These are phyloP conservation scores for Polysphondylium violaceum DNA, from an alignment of 78 protist genomes.

Conservation along the genomic window DNA sequence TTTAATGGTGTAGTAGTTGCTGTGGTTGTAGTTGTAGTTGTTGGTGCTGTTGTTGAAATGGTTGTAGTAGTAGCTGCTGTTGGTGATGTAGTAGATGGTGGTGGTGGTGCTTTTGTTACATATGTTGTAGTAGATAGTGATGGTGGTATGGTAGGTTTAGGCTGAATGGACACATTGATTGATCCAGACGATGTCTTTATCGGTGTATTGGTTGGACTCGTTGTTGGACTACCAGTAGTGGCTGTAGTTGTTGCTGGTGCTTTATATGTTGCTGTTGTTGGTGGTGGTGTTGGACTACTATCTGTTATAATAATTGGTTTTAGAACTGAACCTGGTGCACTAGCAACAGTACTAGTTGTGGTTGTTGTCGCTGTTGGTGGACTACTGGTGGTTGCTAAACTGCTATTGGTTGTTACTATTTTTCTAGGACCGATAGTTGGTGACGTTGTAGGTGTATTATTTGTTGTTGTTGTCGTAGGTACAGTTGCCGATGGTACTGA, in stretches of 20 bases:
- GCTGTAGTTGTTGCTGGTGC: conserved; percentile 19
- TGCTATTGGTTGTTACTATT: neutral
- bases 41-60: neutral
- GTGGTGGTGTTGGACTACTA: neutral
- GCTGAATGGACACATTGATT: neutral
- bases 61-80: neutral
- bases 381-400: neutral
- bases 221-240: neutral
- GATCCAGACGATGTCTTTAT: conserved; percentile 6
- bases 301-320: too few relatives aligned
- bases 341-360: neutral
- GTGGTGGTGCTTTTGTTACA: neutral
- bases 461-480: neutral
- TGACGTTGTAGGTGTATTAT: neutral
- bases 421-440: neutral
- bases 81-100: conserved; percentile 1
- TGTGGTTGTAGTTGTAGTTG: neutral
- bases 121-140: neutral
- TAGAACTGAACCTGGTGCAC: too few relatives aligned
- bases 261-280: neutral
- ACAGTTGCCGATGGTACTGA: neutral
- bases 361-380: neutral
- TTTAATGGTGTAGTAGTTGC: too few relatives aligned
- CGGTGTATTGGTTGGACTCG: conserved; percentile 21
- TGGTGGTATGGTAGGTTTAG: neutral